Conservation (phyloP, 768 basidiomycete genomes). For the Suillus fuscotomentosus region DNA sequence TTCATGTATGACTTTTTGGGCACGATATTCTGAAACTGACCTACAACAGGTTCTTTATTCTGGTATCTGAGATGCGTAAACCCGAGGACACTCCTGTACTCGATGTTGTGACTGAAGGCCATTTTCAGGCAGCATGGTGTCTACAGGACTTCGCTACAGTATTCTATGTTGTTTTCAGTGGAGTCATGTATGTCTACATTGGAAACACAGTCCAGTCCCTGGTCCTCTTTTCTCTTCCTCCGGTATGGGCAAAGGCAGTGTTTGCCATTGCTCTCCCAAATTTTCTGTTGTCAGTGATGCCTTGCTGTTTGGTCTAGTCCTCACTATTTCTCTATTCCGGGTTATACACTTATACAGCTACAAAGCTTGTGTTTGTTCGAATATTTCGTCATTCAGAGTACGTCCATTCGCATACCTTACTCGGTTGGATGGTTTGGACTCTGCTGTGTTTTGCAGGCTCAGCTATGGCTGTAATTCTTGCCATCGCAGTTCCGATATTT, state of each 20-base stretch:
- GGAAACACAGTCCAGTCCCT: slow-evolving; percentile 48
- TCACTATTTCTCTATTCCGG: slow-evolving; percentile 27
- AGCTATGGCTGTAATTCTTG: slow-evolving; percentile 44
- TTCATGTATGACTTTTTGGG: background rate
- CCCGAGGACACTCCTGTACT: slow-evolving; percentile 36
- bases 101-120: background rate
- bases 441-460: slow-evolving; percentile 36
- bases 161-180: slow-evolving; percentile 48
- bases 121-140: slow-evolving; percentile 46
- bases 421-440: slow-evolving; percentile 50
- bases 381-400: slow-evolving; percentile 48
- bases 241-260: slow-evolving; percentile 47
- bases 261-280: slow-evolving; percentile 51
- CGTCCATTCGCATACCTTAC: slow-evolving; percentile 47
- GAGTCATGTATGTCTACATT: slow-evolving; percentile 45
- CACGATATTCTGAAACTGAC: slow-evolving; percentile 1
- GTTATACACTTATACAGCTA: slow-evolving; percentile 50
- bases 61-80: slow-evolving; percentile 54
- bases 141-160: slow-evolving; percentile 52
- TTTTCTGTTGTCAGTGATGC: slow-evolving; percentile 43
- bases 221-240: slow-evolving; percentile 45
- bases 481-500: slow-evolving; percentile 53
- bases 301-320: background rate
- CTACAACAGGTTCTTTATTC: slow-evolving; percentile 48
- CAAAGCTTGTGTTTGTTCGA: slow-evolving; percentile 55